Evolutionary conservation across 2,329 filamentous ascomycete genomes (phyloP).

Genomic region (Berkeleyomyces rouxiae): DNA sequence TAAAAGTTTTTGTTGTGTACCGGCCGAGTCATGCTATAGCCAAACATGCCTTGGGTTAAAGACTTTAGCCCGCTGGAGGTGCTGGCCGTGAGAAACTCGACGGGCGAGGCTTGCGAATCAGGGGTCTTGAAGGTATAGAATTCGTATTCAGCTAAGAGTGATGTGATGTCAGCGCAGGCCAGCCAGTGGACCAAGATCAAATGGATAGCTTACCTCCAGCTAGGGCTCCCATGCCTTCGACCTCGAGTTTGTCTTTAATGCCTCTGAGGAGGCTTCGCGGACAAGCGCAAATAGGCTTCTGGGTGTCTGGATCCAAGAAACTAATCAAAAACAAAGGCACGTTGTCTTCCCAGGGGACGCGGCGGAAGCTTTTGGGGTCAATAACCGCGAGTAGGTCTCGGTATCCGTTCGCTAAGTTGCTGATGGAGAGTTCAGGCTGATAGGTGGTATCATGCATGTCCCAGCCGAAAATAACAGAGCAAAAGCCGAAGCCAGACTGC

Average conservation of each 20-base stretch:
- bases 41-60: conserved; percentile 88
- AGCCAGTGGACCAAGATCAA: not conserved
- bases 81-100: conserved; percentile 57
- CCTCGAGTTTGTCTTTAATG: conserved; percentile 48
- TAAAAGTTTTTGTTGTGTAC: conserved; percentile 87
- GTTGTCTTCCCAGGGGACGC: conserved; percentile 82
- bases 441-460: conserved; percentile 94
- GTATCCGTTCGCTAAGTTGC: conserved; percentile 83
- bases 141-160: conserved; percentile 63
- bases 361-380: conserved; percentile 59
- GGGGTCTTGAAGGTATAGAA: conserved; percentile 83
- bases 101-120: conserved; percentile 44
- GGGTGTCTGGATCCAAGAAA: conserved; percentile 68
- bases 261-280: conserved; percentile 59
- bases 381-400: conserved; percentile 69
- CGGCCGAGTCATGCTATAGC: conserved; percentile 75
- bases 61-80: conserved; percentile 56
- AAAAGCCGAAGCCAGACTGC: conserved; percentile 76
- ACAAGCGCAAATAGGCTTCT: conserved; percentile 55
- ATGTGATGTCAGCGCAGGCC: not conserved
- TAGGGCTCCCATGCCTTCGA: conserved; percentile 63
- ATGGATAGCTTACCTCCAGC: conserved; percentile 53
- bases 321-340: conserved; percentile 72
- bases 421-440: conserved; percentile 67
- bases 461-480: conserved; percentile 89